Base-by-base conservation (phyloP, 225 moss, liverwort and hornwort genomes). In the Lunularia cruciata region DNA sequence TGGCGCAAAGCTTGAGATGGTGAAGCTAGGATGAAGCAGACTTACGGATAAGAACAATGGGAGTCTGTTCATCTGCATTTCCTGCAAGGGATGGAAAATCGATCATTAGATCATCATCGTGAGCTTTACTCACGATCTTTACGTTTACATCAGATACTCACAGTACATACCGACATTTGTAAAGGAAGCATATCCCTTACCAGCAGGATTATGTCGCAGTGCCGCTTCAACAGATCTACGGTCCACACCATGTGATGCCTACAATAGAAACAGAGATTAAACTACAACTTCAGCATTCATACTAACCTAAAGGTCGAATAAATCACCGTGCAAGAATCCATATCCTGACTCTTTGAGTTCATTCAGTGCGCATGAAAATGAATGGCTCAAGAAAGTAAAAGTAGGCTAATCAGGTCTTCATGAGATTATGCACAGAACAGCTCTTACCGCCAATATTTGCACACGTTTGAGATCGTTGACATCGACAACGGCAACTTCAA, bases 21-120 rank as follows among this genome's bases (percentile, higher is more conserved):
- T n/a, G n/a, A n/a, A n/a, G n/a, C n/a, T n/a, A n/a, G n/a, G 18
- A 27, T 60, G 6, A 38, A 8, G 42, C 54, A 12, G 34, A 78
- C 57, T 80, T 81, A 16, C 94, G 87, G 22, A 95, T 76, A 28
- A 95, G 79, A 76, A 95, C 85, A 55, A 95, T 84, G 2, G 94
- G 94, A 46, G 94, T 95, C 79, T 95, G 94, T 75, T 95, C 94
- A 81, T 95, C 94, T 59, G 89, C 87, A 77, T 95, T 95, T 52
- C 94, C 94, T 95, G 87, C 61, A 49, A 39, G 54, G 20, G 59
- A 36, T n/a, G 2, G 35, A 37, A 63, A 55, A 0, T 40, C 6
- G 8, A 40, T 40, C 40, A 40, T 40, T 40, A 13, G 40, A n/a
- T n/a, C n/a, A n/a, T n/a, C n/a, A n/a, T n/a, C n/a, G n/a, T n/a